Conservation (phyloP, 2,329 filamentous ascomycete genomes). For the Exserohilum turcica region DNA sequence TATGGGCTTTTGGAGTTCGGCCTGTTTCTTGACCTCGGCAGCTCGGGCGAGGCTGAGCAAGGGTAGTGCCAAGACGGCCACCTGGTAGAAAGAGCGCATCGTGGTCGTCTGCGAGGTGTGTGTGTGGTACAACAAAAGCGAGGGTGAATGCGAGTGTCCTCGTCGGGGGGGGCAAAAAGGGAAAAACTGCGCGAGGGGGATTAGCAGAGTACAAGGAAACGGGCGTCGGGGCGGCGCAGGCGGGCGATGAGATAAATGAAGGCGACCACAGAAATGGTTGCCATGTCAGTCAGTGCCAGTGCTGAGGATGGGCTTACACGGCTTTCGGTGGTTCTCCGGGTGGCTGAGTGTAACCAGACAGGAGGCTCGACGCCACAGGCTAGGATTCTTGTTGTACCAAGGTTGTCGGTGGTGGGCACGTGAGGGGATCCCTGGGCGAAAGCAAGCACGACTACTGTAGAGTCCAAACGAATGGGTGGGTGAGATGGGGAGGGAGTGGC, state of each 20-base stretch:
- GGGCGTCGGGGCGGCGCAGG: conserved; percentile 1
- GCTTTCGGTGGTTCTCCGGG: not conserved
- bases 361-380: not conserved
- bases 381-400: too few species aligned
- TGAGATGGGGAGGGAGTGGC: not conserved
- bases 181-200: conserved; percentile 16
- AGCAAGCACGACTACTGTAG: not conserved
- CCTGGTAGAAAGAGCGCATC: conserved; percentile 40
- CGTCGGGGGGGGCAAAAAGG: conserved; percentile 11
- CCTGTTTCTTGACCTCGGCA: conserved; percentile 26
- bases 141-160: conserved; percentile 1
- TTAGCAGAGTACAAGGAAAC: conserved; percentile 26
- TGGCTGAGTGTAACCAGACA: conserved; percentile 7
- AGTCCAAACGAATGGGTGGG: not conserved
- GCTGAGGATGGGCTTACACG: not conserved
- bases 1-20: conserved; percentile 19
- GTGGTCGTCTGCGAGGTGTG: conserved; percentile 3
- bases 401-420: too few species aligned
- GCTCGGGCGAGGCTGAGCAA: conserved; percentile 32
- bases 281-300: not conserved
- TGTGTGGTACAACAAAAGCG: not conserved
- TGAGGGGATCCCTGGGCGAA: not conserved
- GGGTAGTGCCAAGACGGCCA: conserved; percentile 41
- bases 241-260: conserved; percentile 9
- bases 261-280: conserved; percentile 4